Percentiles rank a stretch among this genome's conserved stretches.
Evolutionary conservation across 306 rosid genomes (phyloP).

Genomic region (Erythrophleum fordii): DNA sequence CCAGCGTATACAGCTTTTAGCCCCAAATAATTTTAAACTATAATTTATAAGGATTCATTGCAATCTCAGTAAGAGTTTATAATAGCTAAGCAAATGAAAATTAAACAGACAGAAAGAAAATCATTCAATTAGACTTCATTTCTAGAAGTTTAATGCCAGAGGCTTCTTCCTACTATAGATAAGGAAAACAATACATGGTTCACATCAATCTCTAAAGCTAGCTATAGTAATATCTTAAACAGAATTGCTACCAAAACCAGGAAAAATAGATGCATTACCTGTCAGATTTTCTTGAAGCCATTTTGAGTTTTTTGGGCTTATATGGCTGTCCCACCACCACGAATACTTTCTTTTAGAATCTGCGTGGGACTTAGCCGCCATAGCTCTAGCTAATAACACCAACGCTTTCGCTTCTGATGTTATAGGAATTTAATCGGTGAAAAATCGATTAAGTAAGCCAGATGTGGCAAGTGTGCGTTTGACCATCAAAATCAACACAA

Average conservation of each 20-base stretch:
- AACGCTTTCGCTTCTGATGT: constrained; percentile 34
- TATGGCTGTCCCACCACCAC: constrained; percentile 99
- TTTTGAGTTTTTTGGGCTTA: constrained; percentile 94
- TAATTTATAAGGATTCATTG: neutral
- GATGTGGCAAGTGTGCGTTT: constrained; percentile 10
- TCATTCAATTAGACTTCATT: constrained; percentile 10
- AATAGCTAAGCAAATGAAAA: neutral
- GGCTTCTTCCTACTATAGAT: constrained; percentile 23
- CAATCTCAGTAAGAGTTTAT: constrained; percentile 8
- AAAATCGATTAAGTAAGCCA: constrained; percentile 31
- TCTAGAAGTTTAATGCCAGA: constrained; percentile 17
- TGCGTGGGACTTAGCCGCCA: constrained; percentile 58
- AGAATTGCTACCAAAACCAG: constrained; percentile 36
- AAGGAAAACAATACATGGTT: constrained; percentile 25
- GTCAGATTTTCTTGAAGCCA: constrained; percentile 97
- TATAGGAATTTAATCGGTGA: constrained; percentile 19
- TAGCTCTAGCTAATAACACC: constrained; percentile 52
- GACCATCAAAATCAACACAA: constrained; percentile 44
- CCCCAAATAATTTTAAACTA: neutral
- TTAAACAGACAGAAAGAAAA: neutral
- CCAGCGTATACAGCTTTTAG: constrained; percentile 18
- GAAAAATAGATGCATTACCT: constrained; percentile 50
- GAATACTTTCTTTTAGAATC: constrained; percentile 83
- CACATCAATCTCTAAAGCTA: constrained; percentile 25
- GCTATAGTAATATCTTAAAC: constrained; percentile 4